Evolutionary conservation across 129 eudicot species (phyloP).

Genomic region (Daucus carota): DNA sequence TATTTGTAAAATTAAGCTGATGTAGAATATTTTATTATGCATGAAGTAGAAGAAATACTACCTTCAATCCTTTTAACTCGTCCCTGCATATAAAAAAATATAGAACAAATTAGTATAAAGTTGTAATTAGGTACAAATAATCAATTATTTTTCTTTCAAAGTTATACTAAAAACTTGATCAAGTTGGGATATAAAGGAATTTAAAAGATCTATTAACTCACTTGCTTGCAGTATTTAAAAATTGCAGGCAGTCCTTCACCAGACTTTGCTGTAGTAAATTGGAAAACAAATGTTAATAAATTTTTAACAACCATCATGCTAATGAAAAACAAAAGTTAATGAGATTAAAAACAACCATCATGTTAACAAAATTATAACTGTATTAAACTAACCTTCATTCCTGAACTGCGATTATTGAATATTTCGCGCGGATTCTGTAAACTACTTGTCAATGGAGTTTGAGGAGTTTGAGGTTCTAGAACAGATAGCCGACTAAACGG

Average conservation of each 20-base stretch:
- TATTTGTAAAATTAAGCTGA: not conserved
- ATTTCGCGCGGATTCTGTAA: constrained; percentile 38
- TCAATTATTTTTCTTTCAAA: not conserved
- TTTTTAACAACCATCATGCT: not conserved
- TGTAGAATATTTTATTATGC: not conserved
- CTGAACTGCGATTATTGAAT: constrained; percentile 43
- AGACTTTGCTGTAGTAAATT: constrained; percentile 47
- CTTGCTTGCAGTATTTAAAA: constrained; percentile 82
- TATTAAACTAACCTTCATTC: constrained; percentile 52
- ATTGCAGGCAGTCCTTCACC: constrained; percentile 54
- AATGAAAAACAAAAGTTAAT: not conserved
- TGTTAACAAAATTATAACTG: not conserved
- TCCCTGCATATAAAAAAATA: constrained; percentile 43
- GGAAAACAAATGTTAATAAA: not conserved
- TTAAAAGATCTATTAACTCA: constrained; percentile 25
- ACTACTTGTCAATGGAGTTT: constrained; percentile 17
- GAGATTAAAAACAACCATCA: not conserved
- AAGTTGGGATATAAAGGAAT: not conserved
- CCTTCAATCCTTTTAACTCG: constrained; percentile 57
- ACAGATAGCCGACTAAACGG: constrained; percentile 13
- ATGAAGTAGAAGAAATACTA: constrained; percentile 14
- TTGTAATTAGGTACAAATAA: not conserved
- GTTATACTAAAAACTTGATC: too few species aligned
- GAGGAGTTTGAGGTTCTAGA: constrained; percentile 62
- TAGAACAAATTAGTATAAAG: not conserved